Evolutionary conservation across 169 alveolate genomes (phyloP).

Genomic region (Eimeria sp.): DNA sequence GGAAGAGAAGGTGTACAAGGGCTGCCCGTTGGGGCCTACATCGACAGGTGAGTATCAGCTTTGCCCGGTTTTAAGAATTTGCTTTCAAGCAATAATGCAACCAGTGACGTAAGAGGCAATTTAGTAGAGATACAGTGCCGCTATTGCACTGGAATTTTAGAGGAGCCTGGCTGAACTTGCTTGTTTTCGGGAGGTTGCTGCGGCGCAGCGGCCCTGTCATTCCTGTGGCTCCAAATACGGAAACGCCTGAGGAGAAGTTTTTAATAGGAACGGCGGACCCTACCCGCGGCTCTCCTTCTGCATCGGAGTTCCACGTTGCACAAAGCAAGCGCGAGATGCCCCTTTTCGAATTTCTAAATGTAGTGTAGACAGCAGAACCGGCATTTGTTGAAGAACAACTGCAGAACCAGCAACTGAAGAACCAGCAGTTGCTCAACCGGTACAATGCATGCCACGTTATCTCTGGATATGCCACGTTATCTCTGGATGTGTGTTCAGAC

Average conservation of each 20-base stretch:
- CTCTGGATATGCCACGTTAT: neutral
- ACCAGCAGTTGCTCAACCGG: neutral
- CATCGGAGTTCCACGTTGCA: slow-evolving; percentile 45
- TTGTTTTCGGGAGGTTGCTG: slow-evolving; percentile 4
- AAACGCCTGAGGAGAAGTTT: slow-evolving; percentile 49
- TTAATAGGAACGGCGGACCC: slow-evolving; percentile 65
- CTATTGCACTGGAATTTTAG: neutral
- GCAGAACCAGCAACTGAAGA: no score
- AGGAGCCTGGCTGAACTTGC: neutral
- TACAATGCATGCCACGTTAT: no score
- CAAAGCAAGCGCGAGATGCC: neutral
- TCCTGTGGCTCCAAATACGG: slow-evolving; percentile 55
- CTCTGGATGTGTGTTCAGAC: slow-evolving; percentile 22
- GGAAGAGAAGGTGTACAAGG: slow-evolving; percentile 68
- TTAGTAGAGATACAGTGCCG: neutral
- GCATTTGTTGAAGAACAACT: neutral
- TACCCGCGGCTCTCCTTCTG: slow-evolving; percentile 68
- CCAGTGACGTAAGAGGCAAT: neutral
- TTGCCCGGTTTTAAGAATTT: neutral
- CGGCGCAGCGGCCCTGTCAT: slow-evolving; percentile 58
- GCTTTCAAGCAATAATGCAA: neutral
- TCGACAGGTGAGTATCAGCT: slow-evolving; percentile 34
- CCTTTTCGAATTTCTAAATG: neutral
- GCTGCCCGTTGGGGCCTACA: slow-evolving; percentile 59
- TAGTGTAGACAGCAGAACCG: neutral